A percentile compares a stretch with the other conserved stretches of the same genome.
Conservation (phyloP, 371 early-diverging fungal species). For the Mucor indicus region DNA sequence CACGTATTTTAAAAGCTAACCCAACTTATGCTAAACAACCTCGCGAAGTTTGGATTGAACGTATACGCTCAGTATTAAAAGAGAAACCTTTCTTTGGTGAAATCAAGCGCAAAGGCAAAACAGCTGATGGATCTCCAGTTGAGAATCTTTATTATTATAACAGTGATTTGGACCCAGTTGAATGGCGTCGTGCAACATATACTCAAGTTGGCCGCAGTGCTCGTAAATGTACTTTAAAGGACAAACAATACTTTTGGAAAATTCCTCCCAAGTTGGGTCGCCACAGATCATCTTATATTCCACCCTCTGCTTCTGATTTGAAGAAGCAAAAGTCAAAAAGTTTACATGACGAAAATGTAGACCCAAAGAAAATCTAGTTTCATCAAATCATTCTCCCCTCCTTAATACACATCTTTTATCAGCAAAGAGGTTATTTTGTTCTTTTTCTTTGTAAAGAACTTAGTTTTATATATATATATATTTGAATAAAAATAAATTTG, state of each 20-base stretch:
- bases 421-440: no score
- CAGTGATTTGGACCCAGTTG: slow-evolving; percentile 56
- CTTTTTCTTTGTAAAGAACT: slow-evolving; percentile 2
- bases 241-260: slow-evolving; percentile 67
- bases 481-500: background rate
- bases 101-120: slow-evolving; percentile 63
- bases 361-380: slow-evolving; percentile 13
- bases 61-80: slow-evolving; percentile 32
- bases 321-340: slow-evolving; percentile 5
- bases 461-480: background rate
- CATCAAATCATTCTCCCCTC: background rate
- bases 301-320: slow-evolving; percentile 32
- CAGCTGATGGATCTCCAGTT: slow-evolving; percentile 61
- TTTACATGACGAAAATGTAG: slow-evolving; percentile 3
- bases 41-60: slow-evolving; percentile 34
- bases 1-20: slow-evolving; percentile 41
- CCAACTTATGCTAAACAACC: slow-evolving; percentile 31
- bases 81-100: slow-evolving; percentile 53
- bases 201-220: slow-evolving; percentile 61
- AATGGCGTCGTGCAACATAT: slow-evolving; percentile 50
- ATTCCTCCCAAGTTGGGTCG: slow-evolving; percentile 64
- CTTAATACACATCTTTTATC: no score
- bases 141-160: slow-evolving; percentile 63
- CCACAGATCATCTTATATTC: slow-evolving; percentile 44
- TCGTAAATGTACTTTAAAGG: slow-evolving; percentile 63